Evolutionary conservation across 371 early-diverging fungal species (phyloP).

Genomic region (Mycotypha africana): DNA sequence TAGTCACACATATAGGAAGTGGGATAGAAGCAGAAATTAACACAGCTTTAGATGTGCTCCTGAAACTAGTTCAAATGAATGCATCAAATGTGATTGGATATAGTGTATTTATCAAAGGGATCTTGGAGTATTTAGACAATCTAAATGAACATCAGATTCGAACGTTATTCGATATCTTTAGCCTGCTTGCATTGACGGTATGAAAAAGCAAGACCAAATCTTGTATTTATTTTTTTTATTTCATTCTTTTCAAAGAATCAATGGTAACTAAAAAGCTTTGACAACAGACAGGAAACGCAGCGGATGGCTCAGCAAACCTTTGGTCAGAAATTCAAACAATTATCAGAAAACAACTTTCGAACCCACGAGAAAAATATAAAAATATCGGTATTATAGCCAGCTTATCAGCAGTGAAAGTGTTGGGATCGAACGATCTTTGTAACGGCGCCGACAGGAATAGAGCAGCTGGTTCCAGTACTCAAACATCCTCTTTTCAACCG

Average conservation of each 20-base stretch:
- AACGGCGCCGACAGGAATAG: background rate
- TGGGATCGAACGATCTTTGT: slow-evolving; percentile 44
- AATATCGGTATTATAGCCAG: slow-evolving; percentile 74
- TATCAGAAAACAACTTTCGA: slow-evolving; percentile 79
- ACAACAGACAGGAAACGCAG: slow-evolving; percentile 10
- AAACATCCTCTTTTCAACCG: background rate
- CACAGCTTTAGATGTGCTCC: slow-evolving; percentile 55
- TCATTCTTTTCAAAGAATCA: too few relatives aligned
- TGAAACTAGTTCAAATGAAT: slow-evolving; percentile 46
- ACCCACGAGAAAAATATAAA: slow-evolving; percentile 64
- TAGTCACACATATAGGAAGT: slow-evolving; percentile 83
- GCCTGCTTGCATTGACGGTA: slow-evolving; percentile 62
- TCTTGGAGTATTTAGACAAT: slow-evolving; percentile 76
- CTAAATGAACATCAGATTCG: slow-evolving; percentile 61
- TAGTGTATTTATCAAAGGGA: slow-evolving; percentile 70
- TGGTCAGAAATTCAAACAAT: slow-evolving; percentile 70
- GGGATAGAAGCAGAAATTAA: slow-evolving; percentile 66
- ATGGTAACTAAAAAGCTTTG: too few relatives aligned
- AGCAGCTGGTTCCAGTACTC: slow-evolving; percentile 13
- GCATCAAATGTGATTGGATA: slow-evolving; percentile 51
- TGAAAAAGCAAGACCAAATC: background rate
- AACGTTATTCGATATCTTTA: slow-evolving; percentile 64
- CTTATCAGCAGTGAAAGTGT: slow-evolving; percentile 63
- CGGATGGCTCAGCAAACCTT: slow-evolving; percentile 28
- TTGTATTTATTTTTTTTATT: background rate